Percentiles rank a stretch among this genome's conserved stretches.
Conservation (phyloP, 179 eudicot genomes). For the Gypsophila paniculata region DNA sequence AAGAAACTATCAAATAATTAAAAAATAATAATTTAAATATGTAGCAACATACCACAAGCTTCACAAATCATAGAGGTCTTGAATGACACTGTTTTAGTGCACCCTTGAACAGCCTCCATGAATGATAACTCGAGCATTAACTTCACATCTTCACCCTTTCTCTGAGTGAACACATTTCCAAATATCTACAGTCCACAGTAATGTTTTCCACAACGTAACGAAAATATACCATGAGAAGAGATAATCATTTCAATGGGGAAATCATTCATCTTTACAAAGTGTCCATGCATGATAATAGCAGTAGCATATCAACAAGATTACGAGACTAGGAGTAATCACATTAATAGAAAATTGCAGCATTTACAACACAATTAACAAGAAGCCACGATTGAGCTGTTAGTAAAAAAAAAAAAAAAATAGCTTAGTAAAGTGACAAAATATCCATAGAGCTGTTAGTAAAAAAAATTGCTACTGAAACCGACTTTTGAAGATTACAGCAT, state of each 20-base stretch:
- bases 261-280: background rate
- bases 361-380: background rate
- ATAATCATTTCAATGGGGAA: constrained; percentile 10
- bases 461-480: background rate
- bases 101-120: constrained; percentile 99
- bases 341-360: background rate
- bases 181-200: constrained; percentile 28
- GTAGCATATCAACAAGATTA: background rate
- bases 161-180: constrained; percentile 14
- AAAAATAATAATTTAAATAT: background rate
- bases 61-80: constrained; percentile 71
- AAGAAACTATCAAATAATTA: background rate
- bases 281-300: background rate
- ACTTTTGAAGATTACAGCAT: background rate
- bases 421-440: no score
- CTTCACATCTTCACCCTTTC: constrained; percentile 52
- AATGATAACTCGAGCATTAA: constrained; percentile 77
- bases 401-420: no score
- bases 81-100: constrained; percentile 63
- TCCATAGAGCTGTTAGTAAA: background rate
- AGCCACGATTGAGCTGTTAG: background rate
- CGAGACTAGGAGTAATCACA: background rate
- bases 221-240: background rate
- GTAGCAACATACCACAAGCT: constrained; percentile 62
- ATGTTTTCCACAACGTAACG: constrained; percentile 8